Evolutionary conservation across 805 yeast genomes (phyloP), one percentile per base, ranked within the genome.

Genomic region (Yamadazyma laniorum): DNA sequence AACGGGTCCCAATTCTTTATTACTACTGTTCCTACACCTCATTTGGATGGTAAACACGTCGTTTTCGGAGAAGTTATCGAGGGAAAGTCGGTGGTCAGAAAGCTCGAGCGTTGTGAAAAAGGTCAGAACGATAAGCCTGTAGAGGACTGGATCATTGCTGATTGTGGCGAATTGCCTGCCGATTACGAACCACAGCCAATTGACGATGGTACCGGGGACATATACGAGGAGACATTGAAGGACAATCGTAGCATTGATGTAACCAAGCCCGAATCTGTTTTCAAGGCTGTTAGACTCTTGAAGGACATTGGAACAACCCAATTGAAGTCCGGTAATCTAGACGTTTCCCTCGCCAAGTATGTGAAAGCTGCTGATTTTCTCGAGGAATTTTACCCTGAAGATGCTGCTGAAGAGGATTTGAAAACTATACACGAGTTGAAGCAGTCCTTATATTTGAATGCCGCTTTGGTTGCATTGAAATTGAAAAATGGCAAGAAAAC

Each of bases 1-100:
- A 93, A 93, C 57, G 98, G 98, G 1, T 88, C 96, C 2, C 98
- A 91, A 64, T 93, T 88, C 53, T 91, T 91, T 61, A 80, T 91
- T 53, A 91, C 99, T 18, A 87, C 96, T 2, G 93, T 80, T 2
- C 81, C 88, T 29, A 88, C 97, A 1, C 96, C 98, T 5, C 98
- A 91, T 63, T 75, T 93, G 49, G 91, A 93, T 58, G 95, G 91
- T 18, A 91, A 91, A 61, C 99, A 93, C 60, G 97, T 90, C 36
- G 98, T 93, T 3, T 93, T 93, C 59, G 99, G 99, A 46, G 79
- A 85, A 59, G 89, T 93, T 26, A 63, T 91, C 34, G 58, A 58
- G 32, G 97, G 97, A 28, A 90, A 86, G 59, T 78, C 88, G 6
- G 61, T 87, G 21, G 89, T 86, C 6, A 80, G 95, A 48, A 70